Evolutionary conservation across 2,329 filamentous ascomycete genomes (phyloP).

Genomic region (Epicoccum nigrum): DNA sequence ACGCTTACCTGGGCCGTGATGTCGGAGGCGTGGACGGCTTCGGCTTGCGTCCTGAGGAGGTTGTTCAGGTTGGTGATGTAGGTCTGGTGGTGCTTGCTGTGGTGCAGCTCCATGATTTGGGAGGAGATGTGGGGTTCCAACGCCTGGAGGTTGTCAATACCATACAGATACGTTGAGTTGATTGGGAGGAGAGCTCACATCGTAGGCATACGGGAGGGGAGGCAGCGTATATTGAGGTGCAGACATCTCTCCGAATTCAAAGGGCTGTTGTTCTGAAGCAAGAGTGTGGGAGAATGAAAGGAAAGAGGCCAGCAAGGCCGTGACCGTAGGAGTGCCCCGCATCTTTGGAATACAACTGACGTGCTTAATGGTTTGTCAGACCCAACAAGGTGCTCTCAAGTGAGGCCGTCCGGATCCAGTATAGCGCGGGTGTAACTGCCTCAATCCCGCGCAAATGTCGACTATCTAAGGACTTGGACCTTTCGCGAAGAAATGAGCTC

Average conservation of each 20-base stretch:
- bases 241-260: conserved; percentile 46
- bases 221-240: conserved; percentile 64
- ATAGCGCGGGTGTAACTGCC: conserved; percentile 33
- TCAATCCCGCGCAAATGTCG: conserved; percentile 30
- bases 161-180: not conserved
- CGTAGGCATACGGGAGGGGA: conserved; percentile 70
- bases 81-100: conserved; percentile 78
- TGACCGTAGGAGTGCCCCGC: conserved; percentile 26
- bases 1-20: conserved; percentile 69
- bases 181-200: conserved; percentile 56
- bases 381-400: conserved; percentile 42
- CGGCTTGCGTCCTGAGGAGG: conserved; percentile 65
- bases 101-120: conserved; percentile 83
- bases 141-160: conserved; percentile 56
- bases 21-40: conserved; percentile 63
- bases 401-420: conserved; percentile 23
- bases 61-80: conserved; percentile 79
- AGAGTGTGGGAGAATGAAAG: conserved; percentile 17
- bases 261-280: conserved; percentile 43
- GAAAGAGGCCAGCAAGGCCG: conserved; percentile 24
- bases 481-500: too few relatives aligned
- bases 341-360: conserved; percentile 29
- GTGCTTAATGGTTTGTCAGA: conserved; percentile 24
- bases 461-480: too few relatives aligned
- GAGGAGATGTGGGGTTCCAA: conserved; percentile 75